Conservation (phyloP, 2,329 filamentous ascomycete genomes). For the Aspergillus latus region DNA sequence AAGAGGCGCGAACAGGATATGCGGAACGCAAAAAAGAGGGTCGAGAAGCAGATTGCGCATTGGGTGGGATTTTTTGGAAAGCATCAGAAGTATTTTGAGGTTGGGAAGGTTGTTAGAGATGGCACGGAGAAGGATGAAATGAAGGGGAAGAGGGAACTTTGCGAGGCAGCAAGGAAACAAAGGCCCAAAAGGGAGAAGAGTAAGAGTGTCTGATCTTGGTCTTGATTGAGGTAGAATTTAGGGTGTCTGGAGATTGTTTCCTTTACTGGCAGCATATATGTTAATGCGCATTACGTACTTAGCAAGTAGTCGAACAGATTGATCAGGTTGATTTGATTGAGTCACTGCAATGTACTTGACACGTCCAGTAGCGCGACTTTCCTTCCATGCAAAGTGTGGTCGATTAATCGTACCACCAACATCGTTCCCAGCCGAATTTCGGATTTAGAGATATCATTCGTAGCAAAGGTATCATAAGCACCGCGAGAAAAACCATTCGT, state of each 20-base stretch:
- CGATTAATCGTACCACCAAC: constrained; percentile 33
- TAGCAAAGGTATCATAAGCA: constrained; percentile 37
- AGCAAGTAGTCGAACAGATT: constrained; percentile 23
- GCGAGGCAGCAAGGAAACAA: constrained; percentile 67
- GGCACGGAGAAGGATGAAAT: constrained; percentile 46
- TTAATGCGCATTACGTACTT: background rate
- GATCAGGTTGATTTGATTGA: constrained; percentile 26
- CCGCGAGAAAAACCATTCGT: constrained; percentile 37
- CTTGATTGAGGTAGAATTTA: background rate
- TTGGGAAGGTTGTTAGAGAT: constrained; percentile 67
- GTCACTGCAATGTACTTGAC: constrained; percentile 34
- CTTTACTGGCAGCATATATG: background rate
- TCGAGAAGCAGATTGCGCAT: constrained; percentile 67
- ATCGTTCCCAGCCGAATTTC: constrained; percentile 40
- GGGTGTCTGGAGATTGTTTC: background rate
- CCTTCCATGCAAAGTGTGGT: constrained; percentile 32
- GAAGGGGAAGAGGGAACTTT: constrained; percentile 64
- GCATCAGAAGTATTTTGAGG: constrained; percentile 75
- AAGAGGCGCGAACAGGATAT: constrained; percentile 62
- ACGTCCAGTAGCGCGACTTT: constrained; percentile 31
- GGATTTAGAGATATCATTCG: constrained; percentile 41
- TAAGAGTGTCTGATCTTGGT: background rate
- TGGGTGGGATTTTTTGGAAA: constrained; percentile 83
- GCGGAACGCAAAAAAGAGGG: constrained; percentile 62
- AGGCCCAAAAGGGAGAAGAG: constrained; percentile 52